Conservation (phyloP, 2,329 filamentous ascomycete species). For the Blastomyces parvus region DNA sequence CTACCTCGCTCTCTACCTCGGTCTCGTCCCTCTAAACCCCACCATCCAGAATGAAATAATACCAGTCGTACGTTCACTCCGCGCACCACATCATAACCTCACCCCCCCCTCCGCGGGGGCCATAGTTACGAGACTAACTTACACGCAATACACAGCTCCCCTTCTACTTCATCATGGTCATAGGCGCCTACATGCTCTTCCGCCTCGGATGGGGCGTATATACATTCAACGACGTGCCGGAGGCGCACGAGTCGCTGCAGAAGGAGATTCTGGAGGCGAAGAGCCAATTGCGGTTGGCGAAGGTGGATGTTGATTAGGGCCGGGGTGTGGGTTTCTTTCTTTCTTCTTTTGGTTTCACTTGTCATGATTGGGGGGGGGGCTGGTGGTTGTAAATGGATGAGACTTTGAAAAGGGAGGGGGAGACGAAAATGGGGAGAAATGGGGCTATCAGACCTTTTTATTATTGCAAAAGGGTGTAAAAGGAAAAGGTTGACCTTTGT, state of each 20-base stretch:
- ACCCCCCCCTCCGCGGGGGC: too few species aligned
- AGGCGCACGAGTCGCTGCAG: slow-evolving; percentile 83
- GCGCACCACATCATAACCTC: neutral
- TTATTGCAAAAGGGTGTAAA: too few species aligned
- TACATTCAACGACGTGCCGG: slow-evolving; percentile 92
- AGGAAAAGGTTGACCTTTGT: too few species aligned
- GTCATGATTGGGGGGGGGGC: too few species aligned
- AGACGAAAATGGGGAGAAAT: too few species aligned
- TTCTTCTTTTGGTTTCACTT: neutral
- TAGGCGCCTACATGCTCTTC: slow-evolving; percentile 85
- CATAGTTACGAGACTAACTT: neutral
- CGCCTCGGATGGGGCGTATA: slow-evolving; percentile 86
- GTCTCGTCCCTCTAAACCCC: slow-evolving; percentile 68
- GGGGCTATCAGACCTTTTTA: too few species aligned
- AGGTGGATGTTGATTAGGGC: slow-evolving; percentile 39
- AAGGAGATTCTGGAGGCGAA: slow-evolving; percentile 56
- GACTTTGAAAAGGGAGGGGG: too few species aligned
- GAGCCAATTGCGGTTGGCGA: slow-evolving; percentile 33
- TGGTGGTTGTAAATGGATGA: too few species aligned
- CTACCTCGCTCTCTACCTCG: slow-evolving; percentile 77
- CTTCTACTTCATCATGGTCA: slow-evolving; percentile 82
- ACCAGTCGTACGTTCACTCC: slow-evolving; percentile 60
- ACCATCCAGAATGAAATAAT: slow-evolving; percentile 76
- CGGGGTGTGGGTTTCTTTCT: slow-evolving; percentile 13
- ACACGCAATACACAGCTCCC: slow-evolving; percentile 57